phyloP scores from a whole-genome alignment of 768 basidiomycete species.

The Phlegmacium glaucopus region DNA sequence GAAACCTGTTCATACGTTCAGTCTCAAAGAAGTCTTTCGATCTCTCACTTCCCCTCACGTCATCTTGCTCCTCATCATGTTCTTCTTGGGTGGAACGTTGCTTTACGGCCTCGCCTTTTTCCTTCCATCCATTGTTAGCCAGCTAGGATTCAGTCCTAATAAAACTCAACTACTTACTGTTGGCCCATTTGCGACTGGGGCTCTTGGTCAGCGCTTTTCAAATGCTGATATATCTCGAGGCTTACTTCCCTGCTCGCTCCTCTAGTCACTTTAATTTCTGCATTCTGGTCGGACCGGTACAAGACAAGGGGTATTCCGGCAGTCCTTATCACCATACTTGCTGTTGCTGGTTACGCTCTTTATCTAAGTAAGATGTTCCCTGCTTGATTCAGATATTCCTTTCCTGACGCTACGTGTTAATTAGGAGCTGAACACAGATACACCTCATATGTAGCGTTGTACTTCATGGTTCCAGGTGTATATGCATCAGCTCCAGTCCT shows the following conservation, averaged over 20 bases:
- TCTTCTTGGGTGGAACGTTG: slow-evolving; percentile 33
- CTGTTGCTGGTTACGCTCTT: slow-evolving; percentile 28
- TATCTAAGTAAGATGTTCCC: slow-evolving; percentile 22
- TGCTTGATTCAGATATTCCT: neutral
- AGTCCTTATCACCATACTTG: slow-evolving; percentile 17
- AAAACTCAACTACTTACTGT: slow-evolving; percentile 35
- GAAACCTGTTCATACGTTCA: slow-evolving; percentile 27
- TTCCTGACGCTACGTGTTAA: neutral
- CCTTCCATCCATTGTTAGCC: slow-evolving; percentile 35
- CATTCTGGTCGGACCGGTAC: slow-evolving; percentile 24
- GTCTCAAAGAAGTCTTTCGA: slow-evolving; percentile 25
- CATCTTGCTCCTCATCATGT: slow-evolving; percentile 28
- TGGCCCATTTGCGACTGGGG: slow-evolving; percentile 33
- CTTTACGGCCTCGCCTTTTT: slow-evolving; percentile 34
- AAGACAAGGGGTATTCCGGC: slow-evolving; percentile 24
- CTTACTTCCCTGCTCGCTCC: neutral
- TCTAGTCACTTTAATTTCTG: slow-evolving; percentile 23
- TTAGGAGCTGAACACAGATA: slow-evolving; percentile 23
- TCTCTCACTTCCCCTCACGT: slow-evolving; percentile 32
- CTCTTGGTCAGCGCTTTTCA: slow-evolving; percentile 20
- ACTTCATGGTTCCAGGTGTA: slow-evolving; percentile 31
- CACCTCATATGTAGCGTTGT: slow-evolving; percentile 30
- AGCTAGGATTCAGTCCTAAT: slow-evolving; percentile 29
- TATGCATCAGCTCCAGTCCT: slow-evolving; percentile 28
- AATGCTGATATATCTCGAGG: no score